A percentile compares a stretch with the other conserved stretches of the same genome.
Conservation (phyloP, 495 filamentous ascomycete species). For the Delitschia confertaspora region DNA sequence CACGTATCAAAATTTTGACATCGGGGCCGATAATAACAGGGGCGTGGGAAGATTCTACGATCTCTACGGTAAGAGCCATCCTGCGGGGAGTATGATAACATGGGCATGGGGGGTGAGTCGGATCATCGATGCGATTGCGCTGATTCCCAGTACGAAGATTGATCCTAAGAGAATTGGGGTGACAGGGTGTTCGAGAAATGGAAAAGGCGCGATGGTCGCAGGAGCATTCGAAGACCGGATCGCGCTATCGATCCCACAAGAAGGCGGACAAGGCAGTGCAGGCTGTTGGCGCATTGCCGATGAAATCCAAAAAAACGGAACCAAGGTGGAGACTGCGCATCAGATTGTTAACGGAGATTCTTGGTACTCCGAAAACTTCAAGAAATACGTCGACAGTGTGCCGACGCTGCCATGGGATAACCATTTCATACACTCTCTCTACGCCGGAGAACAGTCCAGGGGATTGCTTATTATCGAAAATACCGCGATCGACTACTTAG, state of each 20-base stretch:
- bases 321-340: slow-evolving; percentile 35
- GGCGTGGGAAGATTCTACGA: slow-evolving; percentile 40
- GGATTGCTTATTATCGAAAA: slow-evolving; percentile 19
- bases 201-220: slow-evolving; percentile 42
- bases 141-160: slow-evolving; percentile 33
- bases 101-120: slow-evolving; percentile 42
- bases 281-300: slow-evolving; percentile 40
- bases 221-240: slow-evolving; percentile 42
- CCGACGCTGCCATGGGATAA: slow-evolving; percentile 20
- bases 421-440: slow-evolving; percentile 22
- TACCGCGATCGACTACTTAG: slow-evolving; percentile 9
- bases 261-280: slow-evolving; percentile 37
- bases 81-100: slow-evolving; percentile 36
- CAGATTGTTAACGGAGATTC: slow-evolving; percentile 40
- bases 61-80: slow-evolving; percentile 35
- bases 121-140: slow-evolving; percentile 41
- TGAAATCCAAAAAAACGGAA: slow-evolving; percentile 34
- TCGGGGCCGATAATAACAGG: slow-evolving; percentile 31
- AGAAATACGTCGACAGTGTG: slow-evolving; percentile 20
- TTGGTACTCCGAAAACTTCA: slow-evolving; percentile 38
- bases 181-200: slow-evolving; percentile 44
- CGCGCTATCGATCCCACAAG: slow-evolving; percentile 40
- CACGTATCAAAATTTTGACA: slow-evolving; percentile 28
- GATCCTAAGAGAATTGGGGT: slow-evolving; percentile 34
- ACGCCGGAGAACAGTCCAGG: slow-evolving; percentile 12